phyloP scores from a whole-genome alignment of 2,329 filamentous ascomycete genomes.

The Neofusicoccum laricinum region DNA sequence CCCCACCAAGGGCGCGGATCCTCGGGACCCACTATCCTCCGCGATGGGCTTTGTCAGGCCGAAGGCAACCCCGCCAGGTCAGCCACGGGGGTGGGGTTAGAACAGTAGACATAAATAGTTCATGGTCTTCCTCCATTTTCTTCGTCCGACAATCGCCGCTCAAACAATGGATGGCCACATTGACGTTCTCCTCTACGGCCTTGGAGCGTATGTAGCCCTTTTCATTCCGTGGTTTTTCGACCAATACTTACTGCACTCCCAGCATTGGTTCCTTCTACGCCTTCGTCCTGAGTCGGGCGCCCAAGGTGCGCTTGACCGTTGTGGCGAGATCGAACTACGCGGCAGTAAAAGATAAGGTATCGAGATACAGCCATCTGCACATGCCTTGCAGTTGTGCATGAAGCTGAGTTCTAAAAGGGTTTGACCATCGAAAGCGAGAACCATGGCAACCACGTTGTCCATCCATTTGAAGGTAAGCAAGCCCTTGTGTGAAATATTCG shows the following conservation, averaged over 20 bases:
- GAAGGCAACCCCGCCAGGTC: no score
- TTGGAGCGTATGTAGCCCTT: neutral
- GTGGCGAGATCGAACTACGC: neutral
- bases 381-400: no score
- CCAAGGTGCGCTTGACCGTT: neutral
- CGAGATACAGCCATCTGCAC: neutral
- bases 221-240: no score
- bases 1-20: no score
- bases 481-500: no score
- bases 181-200: neutral
- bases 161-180: neutral
- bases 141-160: neutral
- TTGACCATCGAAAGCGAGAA: neutral
- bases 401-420: neutral
- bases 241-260: no score
- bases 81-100: neutral
- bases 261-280: neutral
- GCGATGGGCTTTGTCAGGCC: no score
- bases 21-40: no score
- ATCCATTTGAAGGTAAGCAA: neutral
- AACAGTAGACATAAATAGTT: neutral
- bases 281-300: neutral
- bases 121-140: neutral
- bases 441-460: neutral
- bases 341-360: neutral